Evolutionary conservation across 257 asterid species (phyloP), one percentile per base, ranked within the genome.

Genomic region (Capsicum chinense): DNA sequence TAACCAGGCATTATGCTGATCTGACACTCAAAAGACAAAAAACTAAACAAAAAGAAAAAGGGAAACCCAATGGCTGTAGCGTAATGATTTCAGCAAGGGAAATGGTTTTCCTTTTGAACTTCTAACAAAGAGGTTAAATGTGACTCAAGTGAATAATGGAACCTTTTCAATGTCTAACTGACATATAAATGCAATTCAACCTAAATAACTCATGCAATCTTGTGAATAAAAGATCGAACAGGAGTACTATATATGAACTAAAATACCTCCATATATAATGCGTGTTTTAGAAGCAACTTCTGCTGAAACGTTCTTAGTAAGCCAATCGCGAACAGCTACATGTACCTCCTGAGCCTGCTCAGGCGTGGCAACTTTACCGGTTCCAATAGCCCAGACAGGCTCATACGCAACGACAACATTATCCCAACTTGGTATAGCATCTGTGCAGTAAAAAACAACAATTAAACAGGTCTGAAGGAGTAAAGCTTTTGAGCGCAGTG

Each of bases 401-500:
- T 85, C 88, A 74, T 85, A 85, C 7, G 88, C 88, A 50, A 85
- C 37, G 68, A 85, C 88, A 16, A 85, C 86, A 67, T 93, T 88
- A 80, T 95, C 98, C 99, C 99, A 95, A 86, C 97, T 94, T 58
- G 97, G 91, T 58, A 95, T 94, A 70, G 98, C 95, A 90, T 95
- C 98, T 97, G 92, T 66, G 86, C 76, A 88, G 71, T 64, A 5
- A 78, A 54, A 54, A 76, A 78, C 47, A 33, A 54, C 8, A 54
- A 54, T 54, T 35, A 14, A 78, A 78, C 44, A 78, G 50, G 56
- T 54, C 15, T 54, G 66, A 78, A 54, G 15, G 10, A 26, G 9
- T 33, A 78, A 56, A 26, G 66, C 12, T 78, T 54, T 78, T 15
- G 3, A 78, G 9, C 9, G 66, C 44, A 33, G 2, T 78, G 33